Percentiles rank a stretch among this genome's conserved stretches.
Conservation (phyloP, 164 flowering plant species). For the Tinospora cordifolia region DNA sequence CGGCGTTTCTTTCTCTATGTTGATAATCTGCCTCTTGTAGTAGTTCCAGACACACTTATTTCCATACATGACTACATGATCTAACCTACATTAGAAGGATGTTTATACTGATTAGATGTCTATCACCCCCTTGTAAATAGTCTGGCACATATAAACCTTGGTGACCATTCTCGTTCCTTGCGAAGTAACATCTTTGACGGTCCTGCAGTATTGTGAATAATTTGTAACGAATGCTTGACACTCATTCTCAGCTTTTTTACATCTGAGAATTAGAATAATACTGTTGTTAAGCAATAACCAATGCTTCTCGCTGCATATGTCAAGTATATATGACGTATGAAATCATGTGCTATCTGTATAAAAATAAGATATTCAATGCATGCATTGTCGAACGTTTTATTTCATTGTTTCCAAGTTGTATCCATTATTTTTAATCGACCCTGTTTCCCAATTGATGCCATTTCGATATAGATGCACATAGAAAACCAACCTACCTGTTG, state of each 20-base stretch:
- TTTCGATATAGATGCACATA: neutral
- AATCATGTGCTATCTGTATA: neutral
- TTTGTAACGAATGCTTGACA: slow-evolving; percentile 14
- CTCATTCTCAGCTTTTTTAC: slow-evolving; percentile 32
- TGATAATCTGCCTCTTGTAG: slow-evolving; percentile 41
- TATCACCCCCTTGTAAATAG: slow-evolving; percentile 28
- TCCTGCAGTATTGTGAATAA: neutral
- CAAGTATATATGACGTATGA: neutral
- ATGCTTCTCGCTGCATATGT: slow-evolving; percentile 1
- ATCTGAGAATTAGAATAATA: slow-evolving; percentile 23
- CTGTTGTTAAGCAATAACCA: slow-evolving; percentile 8
- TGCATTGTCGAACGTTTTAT: neutral
- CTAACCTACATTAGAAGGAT: slow-evolving; percentile 21
- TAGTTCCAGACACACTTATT: slow-evolving; percentile 37
- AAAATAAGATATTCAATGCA: neutral
- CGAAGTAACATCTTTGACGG: neutral
- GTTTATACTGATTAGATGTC: slow-evolving; percentile 11
- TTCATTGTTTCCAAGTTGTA: slow-evolving; percentile 1
- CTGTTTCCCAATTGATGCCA: neutral
- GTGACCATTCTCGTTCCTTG: neutral
- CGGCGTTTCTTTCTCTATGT: slow-evolving; percentile 55
- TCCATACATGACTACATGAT: slow-evolving; percentile 56
- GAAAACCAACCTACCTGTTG: neutral
- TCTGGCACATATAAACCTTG: slow-evolving; percentile 13
- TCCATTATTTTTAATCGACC: neutral